A percentile compares a stretch with the other conserved stretches of the same genome.
phyloP scores from a whole-genome alignment of 129 eudicot species.

The Escallonia rubra region DNA sequence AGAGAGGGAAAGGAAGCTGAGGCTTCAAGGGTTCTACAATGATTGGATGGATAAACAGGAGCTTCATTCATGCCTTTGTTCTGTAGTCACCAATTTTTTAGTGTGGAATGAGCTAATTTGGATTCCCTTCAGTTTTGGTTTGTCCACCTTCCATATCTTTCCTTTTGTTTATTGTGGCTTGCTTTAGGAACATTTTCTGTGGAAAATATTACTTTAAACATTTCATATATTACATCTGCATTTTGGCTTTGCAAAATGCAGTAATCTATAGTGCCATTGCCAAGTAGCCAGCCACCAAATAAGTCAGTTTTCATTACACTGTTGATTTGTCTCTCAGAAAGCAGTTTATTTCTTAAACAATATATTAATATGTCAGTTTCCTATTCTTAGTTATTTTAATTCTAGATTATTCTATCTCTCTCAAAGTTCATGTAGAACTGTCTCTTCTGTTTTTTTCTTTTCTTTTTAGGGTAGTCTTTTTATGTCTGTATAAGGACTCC shows the following conservation, averaged over 20 bases:
- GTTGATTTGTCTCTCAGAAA: neutral
- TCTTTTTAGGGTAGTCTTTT: too few species aligned
- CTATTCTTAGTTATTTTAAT: too few species aligned
- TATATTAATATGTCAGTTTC: too few species aligned
- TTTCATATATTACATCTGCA: too few species aligned
- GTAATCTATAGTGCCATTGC: too few species aligned
- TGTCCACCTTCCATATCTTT: neutral
- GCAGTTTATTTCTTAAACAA: neutral
- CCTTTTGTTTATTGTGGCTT: neutral
- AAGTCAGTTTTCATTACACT: neutral
- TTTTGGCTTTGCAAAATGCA: neutral
- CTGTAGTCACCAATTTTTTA: neutral
- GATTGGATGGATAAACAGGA: slow-evolving; percentile 2
- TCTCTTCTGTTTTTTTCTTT: too few species aligned
- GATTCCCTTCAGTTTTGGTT: slow-evolving; percentile 1
- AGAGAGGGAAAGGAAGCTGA: neutral
- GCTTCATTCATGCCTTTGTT: slow-evolving; percentile 6
- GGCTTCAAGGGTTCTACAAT: neutral
- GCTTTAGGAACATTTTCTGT: neutral
- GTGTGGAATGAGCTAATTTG: neutral
- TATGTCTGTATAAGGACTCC: too few species aligned
- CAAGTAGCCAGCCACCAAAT: too few species aligned
- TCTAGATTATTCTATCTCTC: too few species aligned
- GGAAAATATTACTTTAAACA: neutral
- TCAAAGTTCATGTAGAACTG: too few species aligned